Percentiles rank a stretch among this genome's conserved stretches.
Evolutionary conservation across 164 flowering plant genomes (phyloP).

Genomic region (Warburgia ugandensis): DNA sequence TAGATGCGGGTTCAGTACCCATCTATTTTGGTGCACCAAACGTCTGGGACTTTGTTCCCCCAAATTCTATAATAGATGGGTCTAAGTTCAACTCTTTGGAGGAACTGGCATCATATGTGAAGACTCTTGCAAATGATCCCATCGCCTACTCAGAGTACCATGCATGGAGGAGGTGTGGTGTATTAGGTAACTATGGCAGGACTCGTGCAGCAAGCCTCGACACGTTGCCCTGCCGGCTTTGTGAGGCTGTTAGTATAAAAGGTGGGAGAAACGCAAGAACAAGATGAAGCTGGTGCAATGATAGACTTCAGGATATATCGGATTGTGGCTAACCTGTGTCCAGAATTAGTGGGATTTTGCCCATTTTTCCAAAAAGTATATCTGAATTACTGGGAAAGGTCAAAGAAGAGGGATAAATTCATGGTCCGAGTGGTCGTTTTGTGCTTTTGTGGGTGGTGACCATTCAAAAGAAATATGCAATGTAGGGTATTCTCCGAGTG

Average conservation of each 20-base stretch:
- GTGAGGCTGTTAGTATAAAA: slow-evolving; percentile 62
- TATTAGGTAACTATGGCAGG: slow-evolving; percentile 57
- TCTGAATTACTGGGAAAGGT: too few species aligned
- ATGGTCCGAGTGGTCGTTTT: too few species aligned
- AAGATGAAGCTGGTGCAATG: too few species aligned
- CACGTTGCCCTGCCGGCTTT: slow-evolving; percentile 81
- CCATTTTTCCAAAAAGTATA: too few species aligned
- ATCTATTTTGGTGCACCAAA: slow-evolving; percentile 97
- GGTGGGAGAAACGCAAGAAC: slow-evolving; percentile 66
- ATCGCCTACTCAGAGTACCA: slow-evolving; percentile 91
- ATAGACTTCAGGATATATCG: too few species aligned
- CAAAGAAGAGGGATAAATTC: too few species aligned
- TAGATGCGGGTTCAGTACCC: slow-evolving; percentile 90
- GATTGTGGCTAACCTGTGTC: too few species aligned
- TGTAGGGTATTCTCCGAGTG: too few species aligned
- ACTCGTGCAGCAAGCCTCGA: slow-evolving; percentile 80
- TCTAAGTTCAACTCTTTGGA: slow-evolving; percentile 59
- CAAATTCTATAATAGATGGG: slow-evolving; percentile 91
- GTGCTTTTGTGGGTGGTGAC: too few species aligned
- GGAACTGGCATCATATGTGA: slow-evolving; percentile 78
- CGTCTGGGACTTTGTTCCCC: slow-evolving; percentile 86
- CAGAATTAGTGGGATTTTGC: too few species aligned
- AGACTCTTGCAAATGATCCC: slow-evolving; percentile 72
- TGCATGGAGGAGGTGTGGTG: slow-evolving; percentile 98
- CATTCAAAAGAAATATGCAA: too few species aligned